Percentiles rank a stretch among this genome's conserved stretches.
These are phyloP conservation scores for Choanephora cucurbitarum DNA, from an alignment of 371 early-diverging fungal species.

Conservation along the genomic window DNA sequence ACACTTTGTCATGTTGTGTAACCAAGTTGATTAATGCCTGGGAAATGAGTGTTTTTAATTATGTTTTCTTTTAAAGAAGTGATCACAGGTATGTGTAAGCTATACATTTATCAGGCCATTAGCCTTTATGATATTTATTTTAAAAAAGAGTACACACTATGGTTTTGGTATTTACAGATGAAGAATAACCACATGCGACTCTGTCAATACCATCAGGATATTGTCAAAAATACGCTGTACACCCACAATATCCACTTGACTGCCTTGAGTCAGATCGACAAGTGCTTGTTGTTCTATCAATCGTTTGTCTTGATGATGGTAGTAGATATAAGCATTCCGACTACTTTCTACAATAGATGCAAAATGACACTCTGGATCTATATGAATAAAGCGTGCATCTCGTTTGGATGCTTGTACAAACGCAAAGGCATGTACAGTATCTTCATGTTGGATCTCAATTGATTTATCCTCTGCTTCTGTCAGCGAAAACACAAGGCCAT, in stretches of 20 bases:
- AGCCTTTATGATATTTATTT: too few species aligned
- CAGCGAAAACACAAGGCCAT: conserved; percentile 65
- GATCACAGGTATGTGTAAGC: too few species aligned
- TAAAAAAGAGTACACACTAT: too few species aligned
- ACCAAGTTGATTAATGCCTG: too few species aligned
- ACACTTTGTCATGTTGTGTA: too few species aligned
- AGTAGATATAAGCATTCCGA: conserved; percentile 72
- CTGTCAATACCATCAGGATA: conserved; percentile 51
- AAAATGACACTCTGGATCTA: conserved; percentile 19
- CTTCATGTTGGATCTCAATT: conserved; percentile 44
- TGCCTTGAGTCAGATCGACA: conserved; percentile 40
- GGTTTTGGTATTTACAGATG: conserved; percentile 1
- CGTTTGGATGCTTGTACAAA: conserved; percentile 59
- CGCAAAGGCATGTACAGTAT: conserved; percentile 74
- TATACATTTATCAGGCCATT: too few species aligned
- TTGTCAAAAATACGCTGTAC: conserved; percentile 46
- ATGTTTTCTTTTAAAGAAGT: too few species aligned
- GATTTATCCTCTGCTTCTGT: conserved; percentile 17
- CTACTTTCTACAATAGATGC: conserved; percentile 70
- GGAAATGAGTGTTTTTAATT: too few species aligned
- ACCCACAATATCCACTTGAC: conserved; percentile 50
- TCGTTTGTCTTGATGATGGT: conserved; percentile 39
- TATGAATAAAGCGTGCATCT: conserved; percentile 21
- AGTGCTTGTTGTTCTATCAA: conserved; percentile 39
- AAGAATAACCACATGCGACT: conserved; percentile 41